A percentile compares a stretch with the other conserved stretches of the same genome.
Conservation (phyloP, 2,329 filamentous ascomycete species). For the Penicillium italicum region DNA sequence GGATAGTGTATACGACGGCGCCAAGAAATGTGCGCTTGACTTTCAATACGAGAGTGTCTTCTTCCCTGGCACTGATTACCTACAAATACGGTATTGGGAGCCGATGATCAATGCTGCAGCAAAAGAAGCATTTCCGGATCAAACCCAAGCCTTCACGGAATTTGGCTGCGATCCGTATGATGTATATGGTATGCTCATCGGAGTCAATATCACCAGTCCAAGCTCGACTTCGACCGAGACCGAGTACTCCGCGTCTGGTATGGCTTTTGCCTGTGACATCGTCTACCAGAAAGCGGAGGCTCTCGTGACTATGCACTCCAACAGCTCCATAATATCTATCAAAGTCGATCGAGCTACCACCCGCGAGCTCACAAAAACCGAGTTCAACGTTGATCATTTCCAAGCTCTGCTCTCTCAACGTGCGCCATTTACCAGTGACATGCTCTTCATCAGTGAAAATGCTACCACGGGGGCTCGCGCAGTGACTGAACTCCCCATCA, state of each 20-base stretch:
- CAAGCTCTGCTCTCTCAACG: conserved; percentile 30
- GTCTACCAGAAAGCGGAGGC: conserved; percentile 30
- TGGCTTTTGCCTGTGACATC: conserved; percentile 34
- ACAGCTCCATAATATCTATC: conserved; percentile 32
- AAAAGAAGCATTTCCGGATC: conserved; percentile 7
- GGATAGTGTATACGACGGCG: conserved; percentile 10
- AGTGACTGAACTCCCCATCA: conserved; percentile 31
- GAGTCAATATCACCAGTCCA: conserved; percentile 25
- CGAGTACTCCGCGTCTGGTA: conserved; percentile 25
- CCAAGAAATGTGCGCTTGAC: conserved; percentile 24
- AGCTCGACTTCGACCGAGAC: conserved; percentile 4
- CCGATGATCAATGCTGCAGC: conserved; percentile 21
- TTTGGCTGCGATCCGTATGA: conserved; percentile 31
- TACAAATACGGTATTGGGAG: conserved; percentile 37
- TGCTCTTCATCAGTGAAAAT: conserved; percentile 32
- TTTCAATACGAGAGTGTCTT: conserved; percentile 32
- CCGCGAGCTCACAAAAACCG: conserved; percentile 14
- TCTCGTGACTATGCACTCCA: conserved; percentile 32
- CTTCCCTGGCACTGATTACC: conserved; percentile 28
- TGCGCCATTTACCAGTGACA: conserved; percentile 34
- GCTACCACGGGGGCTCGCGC: conserved; percentile 25
- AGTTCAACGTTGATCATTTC: conserved; percentile 34
- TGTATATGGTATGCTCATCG: conserved; percentile 34
- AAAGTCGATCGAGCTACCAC: conserved; percentile 19
- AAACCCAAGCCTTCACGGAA: conserved; percentile 22